These are phyloP conservation scores for Biscutella laevigata DNA, from an alignment of 441 rosid species.

Conservation along the genomic window DNA sequence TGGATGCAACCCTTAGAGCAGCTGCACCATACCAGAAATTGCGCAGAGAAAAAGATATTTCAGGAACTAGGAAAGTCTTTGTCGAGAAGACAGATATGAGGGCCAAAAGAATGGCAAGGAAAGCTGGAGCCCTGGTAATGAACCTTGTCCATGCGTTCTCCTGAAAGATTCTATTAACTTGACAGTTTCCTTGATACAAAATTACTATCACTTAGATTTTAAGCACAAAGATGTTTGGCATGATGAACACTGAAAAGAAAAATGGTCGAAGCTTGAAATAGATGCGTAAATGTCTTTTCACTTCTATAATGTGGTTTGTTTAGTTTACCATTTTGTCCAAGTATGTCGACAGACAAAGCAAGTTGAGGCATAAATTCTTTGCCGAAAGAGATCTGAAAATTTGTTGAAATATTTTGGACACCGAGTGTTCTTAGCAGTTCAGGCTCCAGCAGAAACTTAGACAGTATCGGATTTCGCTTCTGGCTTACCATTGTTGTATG, in stretches of 20 bases:
- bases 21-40: slow-evolving; percentile 97
- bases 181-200: background rate
- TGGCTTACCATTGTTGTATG: slow-evolving; percentile 23
- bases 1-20: slow-evolving; percentile 98
- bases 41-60: slow-evolving; percentile 71
- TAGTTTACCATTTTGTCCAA: no score
- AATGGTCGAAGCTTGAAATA: no score
- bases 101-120: slow-evolving; percentile 98
- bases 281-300: no score
- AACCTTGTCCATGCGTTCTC: slow-evolving; percentile 10
- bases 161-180: background rate
- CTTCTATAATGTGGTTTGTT: no score
- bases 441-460: background rate
- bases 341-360: no score
- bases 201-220: background rate
- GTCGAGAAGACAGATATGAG: slow-evolving; percentile 97
- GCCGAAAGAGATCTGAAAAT: no score
- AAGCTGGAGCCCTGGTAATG: slow-evolving; percentile 97
- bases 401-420: no score
- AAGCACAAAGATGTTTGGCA: slow-evolving; percentile 7
- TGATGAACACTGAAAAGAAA: background rate
- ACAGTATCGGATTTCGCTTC: background rate
- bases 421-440: background rate
- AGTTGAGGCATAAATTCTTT: no score
- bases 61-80: slow-evolving; percentile 70